These are phyloP conservation scores for Yarrowia yakushimensis DNA, from an alignment of 805 yeast genomes.

Conservation along the genomic window DNA sequence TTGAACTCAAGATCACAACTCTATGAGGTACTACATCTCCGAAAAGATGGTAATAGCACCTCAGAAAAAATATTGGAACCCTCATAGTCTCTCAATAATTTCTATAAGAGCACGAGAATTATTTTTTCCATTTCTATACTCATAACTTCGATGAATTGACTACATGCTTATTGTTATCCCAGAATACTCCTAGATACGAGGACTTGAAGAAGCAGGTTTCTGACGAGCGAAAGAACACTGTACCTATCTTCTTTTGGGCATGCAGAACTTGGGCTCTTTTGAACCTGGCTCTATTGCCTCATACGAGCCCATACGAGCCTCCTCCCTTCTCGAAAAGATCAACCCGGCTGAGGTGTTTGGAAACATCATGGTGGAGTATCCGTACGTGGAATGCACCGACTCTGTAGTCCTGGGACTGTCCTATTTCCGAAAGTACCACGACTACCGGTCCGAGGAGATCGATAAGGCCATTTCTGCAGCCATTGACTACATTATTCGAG, in stretches of 20 bases:
- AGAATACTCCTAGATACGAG: slow-evolving; percentile 54
- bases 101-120: no score
- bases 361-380: slow-evolving; percentile 97
- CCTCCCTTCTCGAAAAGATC: slow-evolving; percentile 67
- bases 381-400: slow-evolving; percentile 97
- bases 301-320: slow-evolving; percentile 81
- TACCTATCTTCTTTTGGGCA: slow-evolving; percentile 65
- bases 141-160: no score
- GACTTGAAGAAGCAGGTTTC: slow-evolving; percentile 52
- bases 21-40: no score
- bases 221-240: slow-evolving; percentile 54
- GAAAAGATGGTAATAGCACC: no score
- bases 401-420: slow-evolving; percentile 87
- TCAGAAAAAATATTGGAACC: no score
- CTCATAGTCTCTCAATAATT: no score
- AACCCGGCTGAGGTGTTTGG: slow-evolving; percentile 99
- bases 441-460: slow-evolving; percentile 66
- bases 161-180: no score
- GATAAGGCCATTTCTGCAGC: slow-evolving; percentile 70
- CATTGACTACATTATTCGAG: slow-evolving; percentile 60
- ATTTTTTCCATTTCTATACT: no score
- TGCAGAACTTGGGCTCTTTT: slow-evolving; percentile 76
- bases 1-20: no score
- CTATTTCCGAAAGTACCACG: slow-evolving; percentile 63
- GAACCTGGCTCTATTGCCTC: slow-evolving; percentile 92